Evolutionary conservation across 805 yeast species (phyloP).

Genomic region (Wickerhamiella spandovensis): DNA sequence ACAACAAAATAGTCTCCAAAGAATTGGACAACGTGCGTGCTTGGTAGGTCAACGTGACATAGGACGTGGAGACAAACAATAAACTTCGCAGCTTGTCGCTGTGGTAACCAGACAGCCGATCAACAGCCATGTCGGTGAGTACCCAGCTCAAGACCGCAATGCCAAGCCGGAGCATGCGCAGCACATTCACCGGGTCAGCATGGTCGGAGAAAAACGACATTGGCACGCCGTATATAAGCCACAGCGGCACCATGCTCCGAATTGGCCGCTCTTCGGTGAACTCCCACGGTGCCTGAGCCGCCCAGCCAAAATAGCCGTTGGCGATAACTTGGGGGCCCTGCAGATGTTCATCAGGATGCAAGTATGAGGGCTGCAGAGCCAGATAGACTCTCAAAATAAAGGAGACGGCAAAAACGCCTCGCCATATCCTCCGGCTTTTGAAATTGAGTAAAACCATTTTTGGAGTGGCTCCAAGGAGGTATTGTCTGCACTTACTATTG

Average conservation of each 20-base stretch:
- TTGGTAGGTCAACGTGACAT: slow-evolving; percentile 67
- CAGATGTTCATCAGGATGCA: slow-evolving; percentile 96
- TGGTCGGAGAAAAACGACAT: slow-evolving; percentile 30
- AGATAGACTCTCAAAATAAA: slow-evolving; percentile 40
- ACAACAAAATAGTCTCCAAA: slow-evolving; percentile 44
- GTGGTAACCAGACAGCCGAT: slow-evolving; percentile 35
- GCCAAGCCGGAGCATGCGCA: slow-evolving; percentile 42
- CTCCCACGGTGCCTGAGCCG: slow-evolving; percentile 67
- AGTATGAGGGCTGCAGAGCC: slow-evolving; percentile 62
- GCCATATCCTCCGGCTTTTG: slow-evolving; percentile 26
- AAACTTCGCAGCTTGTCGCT: slow-evolving; percentile 32
- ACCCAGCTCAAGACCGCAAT: slow-evolving; percentile 28
- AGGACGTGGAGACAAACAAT: slow-evolving; percentile 39
- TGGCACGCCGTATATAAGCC: slow-evolving; percentile 54
- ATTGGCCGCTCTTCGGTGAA: slow-evolving; percentile 45
- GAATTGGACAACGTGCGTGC: slow-evolving; percentile 84
- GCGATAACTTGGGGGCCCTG: slow-evolving; percentile 74
- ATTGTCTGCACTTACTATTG: background rate
- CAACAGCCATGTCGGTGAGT: slow-evolving; percentile 31
- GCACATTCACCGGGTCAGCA: slow-evolving; percentile 35
- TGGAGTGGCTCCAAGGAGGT: background rate
- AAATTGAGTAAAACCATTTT: background rate
- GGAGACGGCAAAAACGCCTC: slow-evolving; percentile 33
- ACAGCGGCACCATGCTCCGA: slow-evolving; percentile 58
- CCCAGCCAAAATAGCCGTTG: slow-evolving; percentile 31